Base-by-base conservation (phyloP, 1,139 yeast species). In the Candida sojae region DNA sequence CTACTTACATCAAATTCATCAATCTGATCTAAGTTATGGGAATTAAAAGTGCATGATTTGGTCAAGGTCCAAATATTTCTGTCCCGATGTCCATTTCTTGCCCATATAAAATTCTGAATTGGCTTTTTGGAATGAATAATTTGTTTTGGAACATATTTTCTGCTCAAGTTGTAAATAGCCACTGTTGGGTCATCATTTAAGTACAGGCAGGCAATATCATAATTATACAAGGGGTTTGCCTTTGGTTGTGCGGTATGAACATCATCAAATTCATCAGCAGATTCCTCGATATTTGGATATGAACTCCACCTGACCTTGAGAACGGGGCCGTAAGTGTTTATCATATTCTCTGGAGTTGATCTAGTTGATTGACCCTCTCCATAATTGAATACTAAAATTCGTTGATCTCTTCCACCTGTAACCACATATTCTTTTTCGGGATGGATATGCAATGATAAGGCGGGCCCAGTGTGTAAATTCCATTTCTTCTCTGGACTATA, bases 391-490 rank as follows among this genome's bases (percentile, higher is more conserved):
- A 88, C 80, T 54, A 89, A 90, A 39, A 89, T 75, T 54, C 85
- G 86, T 53, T 83, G 88, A 66, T 93, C 99, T 57, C 97, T 75
- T 9, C 99, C 99, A 17, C 98, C 98, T 10, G 97, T 89, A 2
- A 86, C 85, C 13, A 93, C 81, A 58, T 85, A 88, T 55, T 91
- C 96, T 38, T 79, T 68, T 43, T 84, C 86, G 0, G 96, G 96
- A 60, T 92, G 97, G 83, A 96, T 91, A 60, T 89, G 91, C 8
- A 93, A 67, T 1, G 96, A 83, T 21, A 92, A 72, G 0, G 96
- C 98, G 1, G 96, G 96, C 0, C 96, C 96, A 1, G 93, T 81
- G 63, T 93, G 99, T 3, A 96, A 95, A 58, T 87, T 89, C 66
- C 95, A 79, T 52, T 87, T 83, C 44, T 84, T 73, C 56, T 91